These are phyloP conservation scores for Albugo candida DNA, from an alignment of 352 stramenopile species.

Conservation along the genomic window DNA sequence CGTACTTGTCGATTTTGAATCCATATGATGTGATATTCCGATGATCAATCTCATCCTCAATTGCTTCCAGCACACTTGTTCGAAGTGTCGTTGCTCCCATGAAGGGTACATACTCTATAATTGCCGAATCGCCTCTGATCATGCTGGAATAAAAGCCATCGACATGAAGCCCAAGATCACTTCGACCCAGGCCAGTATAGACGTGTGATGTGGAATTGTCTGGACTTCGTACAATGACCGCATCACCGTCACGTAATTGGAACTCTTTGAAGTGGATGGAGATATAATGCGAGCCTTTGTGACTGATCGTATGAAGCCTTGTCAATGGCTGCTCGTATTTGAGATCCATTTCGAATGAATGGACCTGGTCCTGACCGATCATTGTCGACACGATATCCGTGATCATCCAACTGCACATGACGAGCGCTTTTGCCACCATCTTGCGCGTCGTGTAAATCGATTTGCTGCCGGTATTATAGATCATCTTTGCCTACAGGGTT, in stretches of 20 bases:
- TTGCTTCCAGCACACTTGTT: background rate
- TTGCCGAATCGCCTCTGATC: constrained; percentile 9
- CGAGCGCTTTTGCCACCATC: background rate
- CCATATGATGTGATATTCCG: constrained; percentile 3
- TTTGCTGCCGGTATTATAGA: too few species aligned
- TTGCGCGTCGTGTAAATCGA: too few species aligned
- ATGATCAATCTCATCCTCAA: too few species aligned
- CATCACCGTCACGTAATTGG: constrained; percentile 13
- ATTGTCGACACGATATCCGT: constrained; percentile 6
- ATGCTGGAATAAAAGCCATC: constrained; percentile 18
- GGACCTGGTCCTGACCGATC: constrained; percentile 9
- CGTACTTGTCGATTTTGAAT: constrained; percentile 16
- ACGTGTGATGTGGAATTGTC: constrained; percentile 7
- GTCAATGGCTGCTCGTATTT: constrained; percentile 3
- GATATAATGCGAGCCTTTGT: constrained; percentile 15
- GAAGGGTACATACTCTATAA: constrained; percentile 14
- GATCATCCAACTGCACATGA: background rate
- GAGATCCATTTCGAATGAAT: constrained; percentile 12
- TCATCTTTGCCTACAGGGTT: too few species aligned
- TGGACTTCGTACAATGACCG: constrained; percentile 11
- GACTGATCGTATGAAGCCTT: constrained; percentile 7
- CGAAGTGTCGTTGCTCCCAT: constrained; percentile 2
- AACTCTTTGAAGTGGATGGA: constrained; percentile 22
- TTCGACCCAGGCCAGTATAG: constrained; percentile 14
- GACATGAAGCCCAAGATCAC: constrained; percentile 8